Conservation (phyloP, 2,329 filamentous ascomycete genomes). For the Leptographium wingfieldii region DNA sequence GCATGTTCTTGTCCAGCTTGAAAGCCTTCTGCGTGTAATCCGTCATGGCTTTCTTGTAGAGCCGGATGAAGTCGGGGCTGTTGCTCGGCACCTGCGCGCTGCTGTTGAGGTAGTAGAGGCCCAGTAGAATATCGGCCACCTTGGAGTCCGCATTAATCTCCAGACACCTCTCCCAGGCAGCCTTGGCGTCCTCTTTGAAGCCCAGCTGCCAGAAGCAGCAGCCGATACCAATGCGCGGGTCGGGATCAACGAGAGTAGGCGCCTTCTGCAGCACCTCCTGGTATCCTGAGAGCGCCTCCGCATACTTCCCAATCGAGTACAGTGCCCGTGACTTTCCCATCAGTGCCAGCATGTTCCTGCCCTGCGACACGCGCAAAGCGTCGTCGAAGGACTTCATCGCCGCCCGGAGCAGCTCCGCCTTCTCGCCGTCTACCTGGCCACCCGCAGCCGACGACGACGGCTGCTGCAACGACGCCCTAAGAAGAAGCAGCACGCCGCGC, state of each 20-base stretch:
- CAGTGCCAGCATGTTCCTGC: conserved; percentile 82
- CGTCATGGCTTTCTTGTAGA: conserved; percentile 91
- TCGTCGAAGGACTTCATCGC: conserved; percentile 93
- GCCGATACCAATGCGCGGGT: conserved; percentile 90
- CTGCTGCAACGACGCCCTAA: conserved; percentile 73
- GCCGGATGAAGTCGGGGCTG: conserved; percentile 68
- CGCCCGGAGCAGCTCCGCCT: conserved; percentile 66
- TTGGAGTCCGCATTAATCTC: conserved; percentile 76
- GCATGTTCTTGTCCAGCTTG: conserved; percentile 83
- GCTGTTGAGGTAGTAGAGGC: conserved; percentile 77
- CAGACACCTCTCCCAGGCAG: conserved; percentile 78
- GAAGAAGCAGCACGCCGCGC: conserved; percentile 74
- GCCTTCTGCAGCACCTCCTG: conserved; percentile 79
- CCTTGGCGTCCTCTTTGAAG: conserved; percentile 82
- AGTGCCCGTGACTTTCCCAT: conserved; percentile 80
- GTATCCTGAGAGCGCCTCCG: conserved; percentile 71
- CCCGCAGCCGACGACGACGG: conserved; percentile 48
- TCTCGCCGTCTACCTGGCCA: conserved; percentile 53
- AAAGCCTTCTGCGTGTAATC: conserved; percentile 89
- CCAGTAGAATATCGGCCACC: conserved; percentile 79
- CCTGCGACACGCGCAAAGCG: conserved; percentile 69
- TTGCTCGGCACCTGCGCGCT: conserved; percentile 73
- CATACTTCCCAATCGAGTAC: conserved; percentile 76
- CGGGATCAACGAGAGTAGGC: conserved; percentile 79
- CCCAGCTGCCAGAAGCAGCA: conserved; percentile 96